Conservation (phyloP, 768 basidiomycete genomes). For the Leccinum boreale region DNA sequence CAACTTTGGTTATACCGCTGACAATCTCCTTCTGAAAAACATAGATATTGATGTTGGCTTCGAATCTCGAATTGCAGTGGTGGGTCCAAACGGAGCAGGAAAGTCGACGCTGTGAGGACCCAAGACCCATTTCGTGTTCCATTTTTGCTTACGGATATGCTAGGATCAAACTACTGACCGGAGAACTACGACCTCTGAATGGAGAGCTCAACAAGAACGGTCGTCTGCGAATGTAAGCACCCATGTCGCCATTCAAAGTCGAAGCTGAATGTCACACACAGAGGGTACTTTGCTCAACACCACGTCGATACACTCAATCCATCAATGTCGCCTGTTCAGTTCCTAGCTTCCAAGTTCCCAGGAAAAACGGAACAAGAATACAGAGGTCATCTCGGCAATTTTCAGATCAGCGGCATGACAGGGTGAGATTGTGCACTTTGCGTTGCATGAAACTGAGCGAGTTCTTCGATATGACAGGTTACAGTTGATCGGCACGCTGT, state of each 20-base stretch:
- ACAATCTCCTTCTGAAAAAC: conserved; percentile 71
- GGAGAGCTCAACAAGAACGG: conserved; percentile 92
- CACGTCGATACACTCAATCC: conserved; percentile 91
- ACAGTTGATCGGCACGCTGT: conserved; percentile 87
- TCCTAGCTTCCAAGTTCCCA: conserved; percentile 88
- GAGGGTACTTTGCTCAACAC: conserved; percentile 92
- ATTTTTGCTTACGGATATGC: conserved; percentile 3
- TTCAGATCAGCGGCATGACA: conserved; percentile 96
- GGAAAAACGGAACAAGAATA: conserved; percentile 97
- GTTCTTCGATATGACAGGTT: conserved; percentile 40
- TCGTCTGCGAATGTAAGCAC: conserved; percentile 76
- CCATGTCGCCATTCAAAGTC: conserved; percentile 2
- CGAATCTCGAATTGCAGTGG: conserved; percentile 94
- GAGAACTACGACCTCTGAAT: conserved; percentile 24
- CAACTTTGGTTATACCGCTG: conserved; percentile 80
- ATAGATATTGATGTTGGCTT: conserved; percentile 90
- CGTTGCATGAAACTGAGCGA: neutral
- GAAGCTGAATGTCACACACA: conserved; percentile 26
- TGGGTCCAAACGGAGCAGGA: conserved; percentile 93
- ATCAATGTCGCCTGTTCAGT: conserved; percentile 87
- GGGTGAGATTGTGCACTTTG: conserved; percentile 46
- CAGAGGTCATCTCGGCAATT: conserved; percentile 89
- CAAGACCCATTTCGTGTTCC: neutral
- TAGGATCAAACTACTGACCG: conserved; percentile 75
- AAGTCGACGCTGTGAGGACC: conserved; percentile 84